These are phyloP conservation scores for Hypoxylon trugodes DNA, from an alignment of 495 filamentous ascomycete genomes.

Conservation along the genomic window DNA sequence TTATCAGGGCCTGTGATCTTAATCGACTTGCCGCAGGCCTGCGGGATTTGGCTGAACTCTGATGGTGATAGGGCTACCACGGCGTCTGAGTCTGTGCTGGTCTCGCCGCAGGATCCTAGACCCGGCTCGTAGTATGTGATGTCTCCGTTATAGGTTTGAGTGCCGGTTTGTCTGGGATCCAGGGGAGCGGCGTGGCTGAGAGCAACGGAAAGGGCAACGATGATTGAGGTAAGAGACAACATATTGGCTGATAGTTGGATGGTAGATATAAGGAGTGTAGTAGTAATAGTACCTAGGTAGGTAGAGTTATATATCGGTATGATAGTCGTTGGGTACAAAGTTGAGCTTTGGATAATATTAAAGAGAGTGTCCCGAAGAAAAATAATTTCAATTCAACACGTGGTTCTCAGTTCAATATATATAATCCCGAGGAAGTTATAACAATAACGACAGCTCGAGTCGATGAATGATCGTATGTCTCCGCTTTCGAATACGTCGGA, in stretches of 20 bases:
- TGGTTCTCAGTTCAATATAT: no score
- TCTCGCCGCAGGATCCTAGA: slow-evolving; percentile 53
- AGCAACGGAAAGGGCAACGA: slow-evolving; percentile 16
- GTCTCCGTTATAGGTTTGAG: slow-evolving; percentile 47
- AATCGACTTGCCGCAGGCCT: slow-evolving; percentile 70
- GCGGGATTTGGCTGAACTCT: slow-evolving; percentile 51
- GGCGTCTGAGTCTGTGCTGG: slow-evolving; percentile 45
- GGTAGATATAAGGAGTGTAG: no score
- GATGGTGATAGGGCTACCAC: slow-evolving; percentile 51
- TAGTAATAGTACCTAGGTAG: no score
- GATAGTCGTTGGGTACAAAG: no score
- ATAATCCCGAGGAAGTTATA: no score
- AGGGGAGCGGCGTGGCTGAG: slow-evolving; percentile 9
- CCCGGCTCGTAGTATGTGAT: slow-evolving; percentile 55
- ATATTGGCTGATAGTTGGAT: slow-evolving; percentile 4
- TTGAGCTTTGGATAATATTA: no score
- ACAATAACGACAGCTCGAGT: neutral
- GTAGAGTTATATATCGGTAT: no score
- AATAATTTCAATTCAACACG: no score
- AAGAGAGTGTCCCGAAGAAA: no score
- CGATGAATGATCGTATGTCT: neutral
- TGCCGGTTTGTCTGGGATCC: no score
- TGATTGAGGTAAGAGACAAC: slow-evolving; percentile 24
- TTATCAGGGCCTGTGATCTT: slow-evolving; percentile 60
- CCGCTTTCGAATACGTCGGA: neutral